Percentiles rank a stretch among this genome's conserved stretches.
Conservation (phyloP, 352 stramenopile species). For the Thalassiosira livingstoniorum region DNA sequence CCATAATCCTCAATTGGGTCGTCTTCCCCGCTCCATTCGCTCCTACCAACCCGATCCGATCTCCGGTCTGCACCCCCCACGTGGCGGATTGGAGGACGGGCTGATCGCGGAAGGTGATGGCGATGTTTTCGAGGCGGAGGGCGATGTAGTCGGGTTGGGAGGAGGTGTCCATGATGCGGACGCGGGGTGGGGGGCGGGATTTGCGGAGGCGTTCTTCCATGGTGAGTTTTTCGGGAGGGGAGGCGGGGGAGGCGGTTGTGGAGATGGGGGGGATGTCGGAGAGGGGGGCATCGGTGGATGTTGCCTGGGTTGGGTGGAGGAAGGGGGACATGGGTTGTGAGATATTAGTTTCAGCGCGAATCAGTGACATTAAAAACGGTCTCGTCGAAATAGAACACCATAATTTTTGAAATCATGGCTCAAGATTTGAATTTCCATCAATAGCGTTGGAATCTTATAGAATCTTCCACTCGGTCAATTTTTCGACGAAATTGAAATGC, state of each 20-base stretch:
- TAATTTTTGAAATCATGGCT: too few species aligned
- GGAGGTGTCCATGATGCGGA: constrained; percentile 85
- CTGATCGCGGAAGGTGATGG: constrained; percentile 87
- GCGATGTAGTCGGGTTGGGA: constrained; percentile 84
- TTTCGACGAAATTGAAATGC: neutral
- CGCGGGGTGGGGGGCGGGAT: constrained; percentile 83
- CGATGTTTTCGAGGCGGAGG: constrained; percentile 86
- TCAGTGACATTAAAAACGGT: too few species aligned
- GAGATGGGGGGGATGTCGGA: neutral
- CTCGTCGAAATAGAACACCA: too few species aligned
- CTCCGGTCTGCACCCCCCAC: constrained; percentile 88
- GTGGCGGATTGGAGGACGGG: constrained; percentile 88
- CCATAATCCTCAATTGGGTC: constrained; percentile 86
- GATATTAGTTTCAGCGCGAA: too few species aligned
- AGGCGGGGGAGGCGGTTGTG: neutral
- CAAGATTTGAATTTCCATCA: too few species aligned
- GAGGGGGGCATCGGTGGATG: neutral
- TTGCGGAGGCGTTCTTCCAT: constrained; percentile 88
- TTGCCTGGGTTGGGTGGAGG: too few species aligned
- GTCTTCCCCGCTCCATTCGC: constrained; percentile 81
- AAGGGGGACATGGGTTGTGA: too few species aligned
- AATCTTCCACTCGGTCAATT: neutral
- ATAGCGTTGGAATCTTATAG: neutral
- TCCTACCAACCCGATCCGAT: constrained; percentile 85
- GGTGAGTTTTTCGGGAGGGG: constrained; percentile 54